These are phyloP conservation scores for Cocos nucifera DNA, from an alignment of 176 grass and related monocot genomes.

Conservation along the genomic window DNA sequence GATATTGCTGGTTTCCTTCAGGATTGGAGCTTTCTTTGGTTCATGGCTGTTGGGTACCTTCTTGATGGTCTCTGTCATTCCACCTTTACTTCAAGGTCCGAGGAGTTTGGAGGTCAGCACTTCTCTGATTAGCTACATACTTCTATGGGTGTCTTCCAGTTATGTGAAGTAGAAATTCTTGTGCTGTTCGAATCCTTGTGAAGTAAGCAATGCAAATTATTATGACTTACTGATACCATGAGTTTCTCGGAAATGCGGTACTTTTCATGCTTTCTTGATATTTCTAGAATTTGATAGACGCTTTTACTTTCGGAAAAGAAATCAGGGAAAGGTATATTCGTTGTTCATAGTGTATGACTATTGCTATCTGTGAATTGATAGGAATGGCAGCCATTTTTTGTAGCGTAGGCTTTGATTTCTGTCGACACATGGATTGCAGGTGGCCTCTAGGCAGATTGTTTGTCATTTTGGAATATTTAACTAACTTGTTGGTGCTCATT, in stretches of 20 bases:
- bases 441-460: too few species aligned
- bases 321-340: too few species aligned
- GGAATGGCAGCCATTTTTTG: too few species aligned
- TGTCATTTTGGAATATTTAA: too few species aligned
- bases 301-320: too few species aligned
- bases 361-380: too few species aligned
- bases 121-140: constrained; percentile 56
- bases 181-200: neutral
- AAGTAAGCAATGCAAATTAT: neutral
- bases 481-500: too few species aligned
- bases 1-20: constrained; percentile 28
- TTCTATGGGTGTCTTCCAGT: constrained; percentile 80
- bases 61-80: constrained; percentile 91
- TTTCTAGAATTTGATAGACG: too few species aligned
- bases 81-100: constrained; percentile 56
- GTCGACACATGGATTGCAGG: too few species aligned
- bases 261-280: constrained; percentile 16
- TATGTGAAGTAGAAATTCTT: constrained; percentile 60
- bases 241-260: constrained; percentile 10
- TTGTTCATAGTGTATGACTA: too few species aligned
- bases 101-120: constrained; percentile 94
- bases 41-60: constrained; percentile 86
- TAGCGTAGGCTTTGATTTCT: too few species aligned
- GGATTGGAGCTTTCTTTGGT: constrained; percentile 73
- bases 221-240: constrained; percentile 8